A percentile compares a stretch with the other conserved stretches of the same genome.
Conservation (phyloP, 2,329 filamentous ascomycete species). For the Amylocarpus encephaloides region DNA sequence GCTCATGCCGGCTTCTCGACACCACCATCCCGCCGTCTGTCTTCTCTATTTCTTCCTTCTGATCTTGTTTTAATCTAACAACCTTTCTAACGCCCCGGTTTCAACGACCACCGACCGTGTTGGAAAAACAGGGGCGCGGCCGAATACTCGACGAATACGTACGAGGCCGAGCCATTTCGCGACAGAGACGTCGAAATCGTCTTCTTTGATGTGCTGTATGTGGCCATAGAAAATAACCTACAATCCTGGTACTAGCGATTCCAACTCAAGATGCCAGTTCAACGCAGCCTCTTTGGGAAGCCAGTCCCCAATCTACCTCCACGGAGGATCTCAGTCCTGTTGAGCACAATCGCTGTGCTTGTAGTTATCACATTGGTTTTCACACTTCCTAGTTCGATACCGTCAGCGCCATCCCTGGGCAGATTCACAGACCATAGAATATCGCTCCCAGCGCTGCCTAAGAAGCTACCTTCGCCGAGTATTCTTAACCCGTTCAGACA, state of each 20-base stretch:
- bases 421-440: slow-evolving; percentile 45
- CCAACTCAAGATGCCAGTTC: slow-evolving; percentile 39
- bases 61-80: neutral
- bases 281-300: slow-evolving; percentile 42
- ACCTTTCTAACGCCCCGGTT: neutral
- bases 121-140: no score
- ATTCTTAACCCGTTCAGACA: slow-evolving; percentile 61
- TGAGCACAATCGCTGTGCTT: slow-evolving; percentile 46
- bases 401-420: slow-evolving; percentile 43
- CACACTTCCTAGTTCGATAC: slow-evolving; percentile 43
- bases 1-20: no score
- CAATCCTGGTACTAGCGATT: neutral
- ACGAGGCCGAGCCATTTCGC: no score
- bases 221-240: no score
- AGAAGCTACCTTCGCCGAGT: slow-evolving; percentile 34
- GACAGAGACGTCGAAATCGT: no score
- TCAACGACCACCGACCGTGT: neutral
- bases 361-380: slow-evolving; percentile 48
- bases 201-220: no score
- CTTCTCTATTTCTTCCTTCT: neutral
- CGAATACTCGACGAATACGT: no score
- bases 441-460: slow-evolving; percentile 42
- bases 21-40: no score
- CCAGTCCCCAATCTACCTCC: slow-evolving; percentile 45
- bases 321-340: slow-evolving; percentile 46